A percentile compares a stretch with the other conserved stretches of the same genome.
phyloP scores from a whole-genome alignment of 1,139 yeast genomes.

The Suhomyces atakaporum region DNA sequence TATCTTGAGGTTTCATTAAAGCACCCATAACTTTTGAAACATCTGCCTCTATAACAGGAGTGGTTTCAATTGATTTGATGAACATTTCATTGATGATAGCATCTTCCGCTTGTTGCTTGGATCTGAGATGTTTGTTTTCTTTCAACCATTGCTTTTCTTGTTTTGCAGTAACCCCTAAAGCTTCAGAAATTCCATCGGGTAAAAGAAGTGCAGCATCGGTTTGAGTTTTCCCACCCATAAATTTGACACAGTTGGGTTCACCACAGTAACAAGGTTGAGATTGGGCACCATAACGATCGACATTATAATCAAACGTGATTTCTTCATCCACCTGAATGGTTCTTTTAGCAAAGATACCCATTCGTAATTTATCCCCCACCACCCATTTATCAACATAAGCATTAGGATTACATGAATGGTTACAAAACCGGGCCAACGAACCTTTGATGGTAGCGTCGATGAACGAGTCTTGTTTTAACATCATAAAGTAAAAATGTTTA shows the following conservation, averaged over 20 bases:
- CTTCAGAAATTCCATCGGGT: conserved; percentile 83
- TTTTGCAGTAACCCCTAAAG: conserved; percentile 71
- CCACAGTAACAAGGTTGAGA: conserved; percentile 96
- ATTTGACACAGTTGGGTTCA: conserved; percentile 86
- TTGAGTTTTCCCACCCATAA: conserved; percentile 95
- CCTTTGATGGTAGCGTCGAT: conserved; percentile 94
- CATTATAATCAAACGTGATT: conserved; percentile 92
- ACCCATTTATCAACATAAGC: conserved; percentile 98
- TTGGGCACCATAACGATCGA: conserved; percentile 92
- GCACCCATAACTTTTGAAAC: conserved; percentile 83
- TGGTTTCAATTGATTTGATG: conserved; percentile 58
- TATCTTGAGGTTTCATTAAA: conserved; percentile 74
- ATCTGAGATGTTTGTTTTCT: conserved; percentile 51
- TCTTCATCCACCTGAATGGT: conserved; percentile 79
- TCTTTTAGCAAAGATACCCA: conserved; percentile 93
- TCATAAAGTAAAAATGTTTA: conserved; percentile 94
- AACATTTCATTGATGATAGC: conserved; percentile 63
- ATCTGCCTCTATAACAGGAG: conserved; percentile 55
- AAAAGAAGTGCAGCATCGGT: conserved; percentile 83
- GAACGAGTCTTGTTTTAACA: conserved; percentile 90
- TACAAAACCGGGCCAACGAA: conserved; percentile 84
- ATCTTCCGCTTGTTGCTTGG: conserved; percentile 57
- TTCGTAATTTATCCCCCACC: conserved; percentile 82
- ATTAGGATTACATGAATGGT: conserved; percentile 93
- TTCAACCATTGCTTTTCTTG: conserved; percentile 67